Evolutionary conservation across 768 basidiomycete species (phyloP).

Genomic region (Macrolepiota fuliginosa): DNA sequence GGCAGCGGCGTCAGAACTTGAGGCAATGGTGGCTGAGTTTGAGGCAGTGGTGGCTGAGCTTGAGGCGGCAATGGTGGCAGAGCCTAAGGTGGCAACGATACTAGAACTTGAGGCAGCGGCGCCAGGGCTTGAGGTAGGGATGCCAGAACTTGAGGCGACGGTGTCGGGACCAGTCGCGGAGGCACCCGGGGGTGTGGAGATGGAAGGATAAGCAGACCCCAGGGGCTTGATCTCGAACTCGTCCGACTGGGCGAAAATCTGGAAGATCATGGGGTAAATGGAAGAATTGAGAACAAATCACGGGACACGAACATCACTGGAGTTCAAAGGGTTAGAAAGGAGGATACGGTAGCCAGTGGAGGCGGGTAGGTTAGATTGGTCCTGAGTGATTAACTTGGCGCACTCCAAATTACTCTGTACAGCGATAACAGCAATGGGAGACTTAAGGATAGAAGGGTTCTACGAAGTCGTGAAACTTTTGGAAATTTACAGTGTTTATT

Average conservation of each 20-base stretch:
- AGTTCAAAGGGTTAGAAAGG: conserved; percentile 50
- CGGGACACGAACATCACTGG: conserved; percentile 43
- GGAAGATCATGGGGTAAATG: not conserved
- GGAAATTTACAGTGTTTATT: not conserved
- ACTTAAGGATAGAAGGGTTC: conserved; percentile 33
- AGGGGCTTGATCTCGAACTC: conserved; percentile 60
- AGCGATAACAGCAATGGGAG: conserved; percentile 47
- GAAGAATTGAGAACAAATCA: not conserved
- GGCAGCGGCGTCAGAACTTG: conserved; percentile 23
- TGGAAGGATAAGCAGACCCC: conserved; percentile 50
- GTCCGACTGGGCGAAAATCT: conserved; percentile 57
- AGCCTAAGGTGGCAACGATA: too few relatives aligned
- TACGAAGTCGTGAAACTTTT: conserved; percentile 11
- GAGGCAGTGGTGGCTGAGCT: conserved; percentile 51
- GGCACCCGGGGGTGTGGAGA: conserved; percentile 24
- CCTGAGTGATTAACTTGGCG: conserved; percentile 47
- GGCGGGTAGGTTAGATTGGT: conserved; percentile 39
- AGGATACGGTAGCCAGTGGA: conserved; percentile 48
- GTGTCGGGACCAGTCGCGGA: conserved; percentile 24
- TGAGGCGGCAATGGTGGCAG: too few relatives aligned
- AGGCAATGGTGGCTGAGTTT: conserved; percentile 24
- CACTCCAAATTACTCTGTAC: conserved; percentile 56
- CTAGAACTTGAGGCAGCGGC: too few relatives aligned
- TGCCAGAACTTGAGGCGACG: conserved; percentile 14
- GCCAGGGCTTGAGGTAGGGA: not conserved